Base-by-base conservation (phyloP, 2,329 filamentous ascomycete genomes). In the Aspergillus sp. region DNA sequence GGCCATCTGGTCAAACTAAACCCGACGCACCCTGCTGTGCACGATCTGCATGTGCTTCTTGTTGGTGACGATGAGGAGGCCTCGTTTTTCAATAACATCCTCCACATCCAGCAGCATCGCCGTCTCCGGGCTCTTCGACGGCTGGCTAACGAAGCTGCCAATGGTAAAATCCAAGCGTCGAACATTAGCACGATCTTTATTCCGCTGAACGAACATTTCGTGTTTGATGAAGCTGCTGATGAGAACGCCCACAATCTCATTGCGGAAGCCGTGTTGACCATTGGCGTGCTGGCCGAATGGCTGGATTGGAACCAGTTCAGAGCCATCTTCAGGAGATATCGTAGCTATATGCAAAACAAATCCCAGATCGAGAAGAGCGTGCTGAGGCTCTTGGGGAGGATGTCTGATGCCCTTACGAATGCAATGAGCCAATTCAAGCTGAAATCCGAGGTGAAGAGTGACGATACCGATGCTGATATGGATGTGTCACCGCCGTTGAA, bases 291-390 rank as follows among this genome's bases (percentile, higher is more conserved):
- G 56, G 86, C 89, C 4, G 82, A 85, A 60, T 91, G 87, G 59
- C 76, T 99, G 13, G 91, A 95, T 68, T 98, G 93, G 93, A 88
- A 87, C 40, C 92, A 96, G 66, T 98, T 93, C 76, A 87, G 91
- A 41, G 89, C 90, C 6, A 86, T 93, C 13, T 84, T 99, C 62
- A 87, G 89, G 68, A 85, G 92, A 58, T 98, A 95, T 68, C 89
- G 91, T 57, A 84, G 88, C 51, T 96, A 95, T 69, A 82, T 98
- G 60, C 85, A 86, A 66, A 88, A 86, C 46, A 93, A 93, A 70
- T 86, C 89, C 27, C 90, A 96, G 17, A 82, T 89, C 65, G 90
- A 95, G 71, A 98, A 96, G 78, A 89, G 90, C 58, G 86, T 96
- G 13, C 87, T 97, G 54, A 86, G 89, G 55, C 83, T 99, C 22